Conservation (phyloP, 306 rosid genomes). For the Hylodesmum podocarpum region DNA sequence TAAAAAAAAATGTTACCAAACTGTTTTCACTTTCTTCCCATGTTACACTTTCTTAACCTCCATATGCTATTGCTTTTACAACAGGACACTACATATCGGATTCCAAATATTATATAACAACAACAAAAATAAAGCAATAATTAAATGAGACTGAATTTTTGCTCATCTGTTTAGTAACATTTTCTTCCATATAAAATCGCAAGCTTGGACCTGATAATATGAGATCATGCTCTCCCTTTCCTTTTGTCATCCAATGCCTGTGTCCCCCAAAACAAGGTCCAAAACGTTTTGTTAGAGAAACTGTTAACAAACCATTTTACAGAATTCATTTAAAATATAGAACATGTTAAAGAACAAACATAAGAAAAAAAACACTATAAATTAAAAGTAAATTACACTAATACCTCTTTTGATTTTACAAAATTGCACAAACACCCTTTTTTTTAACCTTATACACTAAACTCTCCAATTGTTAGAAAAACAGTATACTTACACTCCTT, state of each 20-base stretch:
- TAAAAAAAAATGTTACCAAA: conserved; percentile 1
- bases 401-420: too few species aligned
- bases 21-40: neutral
- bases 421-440: too few species aligned
- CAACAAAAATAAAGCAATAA: neutral
- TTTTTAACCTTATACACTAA: too few species aligned
- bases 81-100: neutral
- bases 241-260: conserved; percentile 58
- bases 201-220: neutral
- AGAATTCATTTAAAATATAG: neutral
- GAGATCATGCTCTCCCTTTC: conserved; percentile 46
- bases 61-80: conserved; percentile 13
- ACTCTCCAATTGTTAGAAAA: too few species aligned
- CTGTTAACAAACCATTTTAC: neutral
- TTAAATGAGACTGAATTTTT: conserved; percentile 8
- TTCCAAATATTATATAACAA: neutral
- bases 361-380: neutral
- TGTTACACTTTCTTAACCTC: conserved; percentile 9
- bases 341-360: neutral
- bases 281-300: conserved; percentile 21
- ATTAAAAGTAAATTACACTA: too few species aligned
- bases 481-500: too few species aligned
- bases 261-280: conserved; percentile 13
- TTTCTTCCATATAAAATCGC: neutral
- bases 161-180: neutral